Percentiles rank a stretch among this genome's conserved stretches.
Evolutionary conservation across 306 rosid genomes (phyloP).

Genomic region (Vicia villosa): DNA sequence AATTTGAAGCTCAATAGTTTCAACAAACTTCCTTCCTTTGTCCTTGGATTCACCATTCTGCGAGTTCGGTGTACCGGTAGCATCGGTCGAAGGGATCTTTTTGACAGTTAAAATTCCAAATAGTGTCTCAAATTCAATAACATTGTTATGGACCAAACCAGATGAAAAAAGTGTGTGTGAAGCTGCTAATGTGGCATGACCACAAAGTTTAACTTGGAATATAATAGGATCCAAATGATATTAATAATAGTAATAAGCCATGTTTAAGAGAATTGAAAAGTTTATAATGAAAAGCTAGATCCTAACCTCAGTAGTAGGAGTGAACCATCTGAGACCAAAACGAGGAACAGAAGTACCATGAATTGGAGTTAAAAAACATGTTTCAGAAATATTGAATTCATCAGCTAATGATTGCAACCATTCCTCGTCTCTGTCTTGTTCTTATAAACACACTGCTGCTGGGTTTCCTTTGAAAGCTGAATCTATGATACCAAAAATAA

Average conservation of each 20-base stretch:
- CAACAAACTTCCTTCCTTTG: too few relatives aligned
- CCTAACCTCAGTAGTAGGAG: conserved; percentile 58
- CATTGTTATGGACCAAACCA: conserved; percentile 45
- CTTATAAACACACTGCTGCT: too few relatives aligned
- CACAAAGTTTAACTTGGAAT: conserved; percentile 75
- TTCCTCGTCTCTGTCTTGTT: too few relatives aligned
- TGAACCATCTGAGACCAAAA: conserved; percentile 80
- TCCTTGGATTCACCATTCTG: neutral
- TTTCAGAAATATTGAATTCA: too few relatives aligned
- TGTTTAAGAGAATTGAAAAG: neutral
- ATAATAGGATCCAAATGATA: neutral
- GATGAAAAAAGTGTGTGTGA: conserved; percentile 57
- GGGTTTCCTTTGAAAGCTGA: too few relatives aligned
- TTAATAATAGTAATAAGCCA: neutral
- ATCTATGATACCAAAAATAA: too few relatives aligned
- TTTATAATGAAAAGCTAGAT: neutral
- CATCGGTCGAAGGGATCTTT: conserved; percentile 32
- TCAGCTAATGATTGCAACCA: too few relatives aligned
- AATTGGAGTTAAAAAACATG: too few relatives aligned
- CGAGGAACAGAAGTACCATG: conserved; percentile 44
- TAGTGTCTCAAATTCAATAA: conserved; percentile 62
- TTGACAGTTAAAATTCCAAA: conserved; percentile 65
- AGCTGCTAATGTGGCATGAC: conserved; percentile 86
- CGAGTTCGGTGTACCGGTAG: neutral
- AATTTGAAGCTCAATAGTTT: too few relatives aligned